Base-by-base conservation (phyloP, 1,284 basidiomycete genomes). In the Cutaneotrichosporon arboriforme region DNA sequence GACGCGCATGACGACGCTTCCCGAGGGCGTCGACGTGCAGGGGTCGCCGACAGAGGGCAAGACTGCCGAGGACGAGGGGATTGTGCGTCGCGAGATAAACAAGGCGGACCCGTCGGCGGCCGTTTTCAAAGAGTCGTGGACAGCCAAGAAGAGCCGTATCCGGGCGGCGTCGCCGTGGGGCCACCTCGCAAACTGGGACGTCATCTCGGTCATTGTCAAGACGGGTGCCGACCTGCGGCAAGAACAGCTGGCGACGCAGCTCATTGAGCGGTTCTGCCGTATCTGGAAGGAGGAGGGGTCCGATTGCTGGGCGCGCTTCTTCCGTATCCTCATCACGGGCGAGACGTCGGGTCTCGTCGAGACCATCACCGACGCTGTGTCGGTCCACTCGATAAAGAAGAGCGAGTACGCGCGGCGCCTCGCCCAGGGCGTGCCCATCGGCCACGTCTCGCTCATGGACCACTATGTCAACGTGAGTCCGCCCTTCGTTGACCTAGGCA, bases 351-450 rank as follows among this genome's bases (percentile, higher is more conserved):
- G 94, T 10, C 76, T 99, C 49, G 90, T 94, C 8, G 90, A 94
- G 76, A 94, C 91, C 0, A 92, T 94, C 58, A 94, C 90, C 7
- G 96, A 99, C 65, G 89, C 94, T 1, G 90, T 98, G 2, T 97
- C 92, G 13, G 90, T 99, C 64, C 96, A 99, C 73, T 97, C 94
- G 9, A 96, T 99, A 75, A 98, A 98, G 80, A 99, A 98, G 76
- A 88, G 91, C 4, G 92, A 97, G 68, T 98, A 98, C 73, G 90
- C 91, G 3, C 81, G 90, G 54, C 81, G 90, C 55, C 77, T 94
- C 17, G 83, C 88, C 1, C 83, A 83, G 61, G 89, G 89, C 23
- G 81, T 83, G 14, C 60, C 69, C 48, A 77, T 94, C 22, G 88
- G 87, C 26, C 84, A 90, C 70, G 90, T 94, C 50, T 88, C 87